Evolutionary conservation across 1,284 basidiomycete species (phyloP).

Genomic region (Tilletia indica): DNA sequence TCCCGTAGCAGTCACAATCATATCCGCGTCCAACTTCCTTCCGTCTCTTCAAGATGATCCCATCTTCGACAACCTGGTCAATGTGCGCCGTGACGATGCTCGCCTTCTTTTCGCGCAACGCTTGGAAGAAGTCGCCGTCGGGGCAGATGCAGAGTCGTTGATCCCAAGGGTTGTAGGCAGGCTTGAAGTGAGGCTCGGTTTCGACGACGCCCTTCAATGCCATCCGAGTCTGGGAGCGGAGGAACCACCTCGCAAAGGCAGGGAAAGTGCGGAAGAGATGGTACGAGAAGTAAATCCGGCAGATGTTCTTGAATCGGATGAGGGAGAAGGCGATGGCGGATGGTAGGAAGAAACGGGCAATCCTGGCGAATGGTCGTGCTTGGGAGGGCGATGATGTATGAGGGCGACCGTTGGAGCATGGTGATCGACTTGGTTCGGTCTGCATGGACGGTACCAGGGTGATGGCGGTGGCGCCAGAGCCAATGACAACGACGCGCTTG

Average conservation of each 20-base stretch:
- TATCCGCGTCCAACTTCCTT: conserved; percentile 47
- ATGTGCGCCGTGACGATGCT: conserved; percentile 54
- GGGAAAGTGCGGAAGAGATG: conserved; percentile 51
- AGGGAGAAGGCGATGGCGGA: conserved; percentile 25
- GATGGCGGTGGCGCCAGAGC: conserved; percentile 52
- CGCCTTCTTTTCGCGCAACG: conserved; percentile 48
- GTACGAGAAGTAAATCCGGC: conserved; percentile 48
- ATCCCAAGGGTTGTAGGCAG: conserved; percentile 55
- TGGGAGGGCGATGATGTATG: conserved; percentile 50
- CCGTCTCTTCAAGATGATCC: conserved; percentile 48
- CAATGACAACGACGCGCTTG: conserved; percentile 53
- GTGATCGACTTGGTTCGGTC: conserved; percentile 44
- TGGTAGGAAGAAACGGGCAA: conserved; percentile 46
- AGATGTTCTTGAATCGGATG: conserved; percentile 32
- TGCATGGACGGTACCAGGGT: conserved; percentile 49
- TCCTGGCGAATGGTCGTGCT: conserved; percentile 36
- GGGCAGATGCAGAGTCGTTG: conserved; percentile 53
- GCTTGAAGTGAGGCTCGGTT: conserved; percentile 55
- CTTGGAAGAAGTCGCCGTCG: conserved; percentile 54
- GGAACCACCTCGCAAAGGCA: conserved; percentile 31
- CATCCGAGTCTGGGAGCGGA: conserved; percentile 32
- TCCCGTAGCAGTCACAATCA: conserved; percentile 55
- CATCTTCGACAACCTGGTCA: conserved; percentile 40
- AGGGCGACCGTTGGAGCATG: conserved; percentile 53
- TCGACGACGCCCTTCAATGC: conserved; percentile 45